Evolutionary conservation across 176 grass and related monocot species (phyloP), one percentile per base, ranked within the genome.

Genomic region (Tuctoria greenei): DNA sequence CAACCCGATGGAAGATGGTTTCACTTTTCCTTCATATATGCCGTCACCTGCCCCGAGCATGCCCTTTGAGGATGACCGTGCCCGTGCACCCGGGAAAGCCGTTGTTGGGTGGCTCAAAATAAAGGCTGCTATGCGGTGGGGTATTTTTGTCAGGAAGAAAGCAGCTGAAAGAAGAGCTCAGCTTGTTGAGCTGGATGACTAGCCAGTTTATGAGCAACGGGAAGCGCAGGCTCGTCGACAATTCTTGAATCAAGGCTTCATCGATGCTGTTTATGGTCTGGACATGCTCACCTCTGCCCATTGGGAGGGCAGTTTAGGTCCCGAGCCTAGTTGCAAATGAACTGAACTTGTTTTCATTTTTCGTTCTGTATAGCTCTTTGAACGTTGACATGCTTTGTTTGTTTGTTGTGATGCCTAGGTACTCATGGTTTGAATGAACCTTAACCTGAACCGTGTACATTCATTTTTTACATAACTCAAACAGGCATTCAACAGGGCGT

Each of bases 41-140:
- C 77, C 75, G 0, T 54, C 87, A 11, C 78, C 86, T 81, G 39
- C 89, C 11, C 78, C 78, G 1, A 84, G 63, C 59, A 85, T 88
- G 17, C 87, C 40, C 76, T 90, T 86, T 27, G 92, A 70, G 47
- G 91, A 89, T 21, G 87, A 79, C 26, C 84, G 83, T 40, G 60
- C 58, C 10, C 86, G 86, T 4, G 16, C 87, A 42, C 78, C 92
- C 10, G 89, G 96, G 26, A 99, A 80, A 79, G 96, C 92, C 0
- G 96, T 99, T 27, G 92, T 99, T 2, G 92, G 96, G 28, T 99
- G 96, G 96, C 88, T 99, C 36, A 99, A 99, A 66, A 95, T 99
- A 72, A 99, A 99, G 81, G 96, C 96, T 5, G 96, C 96, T 50
- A 99, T 99, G 96, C 88, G 96, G 26, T 99, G 96, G 96, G 96